Conservation (phyloP, 768 basidiomycete species). For the Austroboletus eburneus region DNA sequence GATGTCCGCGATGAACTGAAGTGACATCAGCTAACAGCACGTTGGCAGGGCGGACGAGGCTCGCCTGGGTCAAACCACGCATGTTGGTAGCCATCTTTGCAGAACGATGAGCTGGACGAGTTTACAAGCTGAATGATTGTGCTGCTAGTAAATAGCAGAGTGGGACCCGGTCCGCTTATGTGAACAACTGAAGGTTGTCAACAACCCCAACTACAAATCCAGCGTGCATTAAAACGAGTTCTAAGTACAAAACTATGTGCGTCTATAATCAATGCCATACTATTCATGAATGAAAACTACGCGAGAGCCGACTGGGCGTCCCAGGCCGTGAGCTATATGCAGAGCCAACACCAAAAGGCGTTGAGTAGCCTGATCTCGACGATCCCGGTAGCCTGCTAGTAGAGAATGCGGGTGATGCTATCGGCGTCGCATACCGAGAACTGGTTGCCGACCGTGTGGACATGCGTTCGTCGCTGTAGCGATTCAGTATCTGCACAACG, state of each 20-base stretch:
- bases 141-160: background rate
- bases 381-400: conserved; percentile 35
- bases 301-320: conserved; percentile 56
- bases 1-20: conserved; percentile 96
- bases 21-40: conserved; percentile 6
- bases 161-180: conserved; percentile 5
- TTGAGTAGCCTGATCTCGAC: conserved; percentile 57
- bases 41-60: conserved; percentile 17
- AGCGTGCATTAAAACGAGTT: conserved; percentile 12
- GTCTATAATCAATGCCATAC: conserved; percentile 7
- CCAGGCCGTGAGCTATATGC: conserved; percentile 54
- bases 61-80: conserved; percentile 89
- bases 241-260: conserved; percentile 19
- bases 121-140: background rate
- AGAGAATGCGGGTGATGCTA: conserved; percentile 45
- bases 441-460: conserved; percentile 52
- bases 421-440: conserved; percentile 66
- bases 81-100: conserved; percentile 78
- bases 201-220: too few species aligned
- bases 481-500: conserved; percentile 69
- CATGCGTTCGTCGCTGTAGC: conserved; percentile 63
- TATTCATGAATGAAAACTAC: conserved; percentile 33
- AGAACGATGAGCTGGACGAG: background rate
- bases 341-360: conserved; percentile 44
- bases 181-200: too few species aligned